Percentiles rank a stretch among this genome's conserved stretches.
phyloP scores from a whole-genome alignment of 257 asterid genomes.

The Solanum paucissectum region DNA sequence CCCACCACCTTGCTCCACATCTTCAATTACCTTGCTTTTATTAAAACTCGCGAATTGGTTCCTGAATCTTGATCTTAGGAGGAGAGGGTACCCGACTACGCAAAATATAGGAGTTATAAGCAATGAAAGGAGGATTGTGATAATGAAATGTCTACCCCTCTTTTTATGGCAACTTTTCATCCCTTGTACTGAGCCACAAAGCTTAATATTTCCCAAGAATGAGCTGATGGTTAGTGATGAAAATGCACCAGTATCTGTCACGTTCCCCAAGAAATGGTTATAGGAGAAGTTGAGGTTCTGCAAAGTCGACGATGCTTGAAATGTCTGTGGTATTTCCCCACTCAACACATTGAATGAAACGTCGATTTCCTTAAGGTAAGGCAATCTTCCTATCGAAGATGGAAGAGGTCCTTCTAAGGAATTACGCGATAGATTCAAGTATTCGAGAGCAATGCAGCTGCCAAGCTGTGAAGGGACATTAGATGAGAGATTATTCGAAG shows the following conservation, averaged over 20 bases:
- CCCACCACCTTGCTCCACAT: conserved; percentile 18
- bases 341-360: conserved; percentile 42
- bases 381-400: conserved; percentile 35
- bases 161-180: conserved; percentile 28
- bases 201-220: conserved; percentile 40
- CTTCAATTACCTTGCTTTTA: conserved; percentile 11
- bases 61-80: conserved; percentile 29
- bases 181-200: conserved; percentile 54
- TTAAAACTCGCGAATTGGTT: conserved; percentile 8
- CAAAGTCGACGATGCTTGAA: conserved; percentile 36
- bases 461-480: conserved; percentile 63
- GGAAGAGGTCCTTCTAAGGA: conserved; percentile 45
- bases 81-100: conserved; percentile 39
- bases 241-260: conserved; percentile 41
- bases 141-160: conserved; percentile 27
- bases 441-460: conserved; percentile 70
- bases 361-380: conserved; percentile 47
- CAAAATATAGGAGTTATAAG: conserved; percentile 46
- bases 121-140: conserved; percentile 60
- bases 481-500: conserved; percentile 48
- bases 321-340: conserved; percentile 44
- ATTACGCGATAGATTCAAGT: conserved; percentile 42
- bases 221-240: conserved; percentile 28
- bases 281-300: conserved; percentile 47
- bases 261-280: conserved; percentile 45